Evolutionary conservation across 805 yeast genomes (phyloP), one percentile per base, ranked within the genome.

Genomic region (Yamadazyma paraphyllophila): DNA sequence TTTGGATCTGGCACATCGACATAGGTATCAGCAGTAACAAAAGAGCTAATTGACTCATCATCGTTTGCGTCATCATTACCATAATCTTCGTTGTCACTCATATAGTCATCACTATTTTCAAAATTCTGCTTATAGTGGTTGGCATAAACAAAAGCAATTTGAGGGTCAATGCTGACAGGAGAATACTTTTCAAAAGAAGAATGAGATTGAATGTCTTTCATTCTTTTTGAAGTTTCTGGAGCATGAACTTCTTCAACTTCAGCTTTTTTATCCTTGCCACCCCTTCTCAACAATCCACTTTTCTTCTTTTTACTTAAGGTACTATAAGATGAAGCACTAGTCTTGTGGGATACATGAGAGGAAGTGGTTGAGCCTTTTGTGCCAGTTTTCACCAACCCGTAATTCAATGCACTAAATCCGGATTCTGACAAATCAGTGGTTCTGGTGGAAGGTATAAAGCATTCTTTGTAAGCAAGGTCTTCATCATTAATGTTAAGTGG

Each of bases 1-100:
- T 41, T 43, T 49, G 46, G 46, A 31, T 51, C 51, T 4, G 52
- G 49, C 11, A 34, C 48, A 34, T 47, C 55, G 44, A 66, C 48
- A 1, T 59, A 51, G 13, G 67, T 57, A 10, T 53, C 51, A 2
- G 69, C 71, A 36, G 71, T 66, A 30, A 58, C 57, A 47, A 67
- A 69, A 2, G 71, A 48, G 17, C 63, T 68, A 30, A 66, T 47
- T 2, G 69, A 65, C 13, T 44, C 57, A 6, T 46, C 49, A 44
- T 65, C 69, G 43, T 63, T 67, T 11, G 31, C 31, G 4, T 53
- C 55, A 12, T 50, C 54, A 2, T 44, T 54, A 14, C 41, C 48
- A 13, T 45, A 45, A 14, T 49, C 54, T 10, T 53, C 58, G 11
- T 49, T 55, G n/a, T 47, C 53, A 12, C 53, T 55, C 54, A 45